phyloP scores from a whole-genome alignment of 2,329 filamentous ascomycete species.

The Dactylellina leptospora region DNA sequence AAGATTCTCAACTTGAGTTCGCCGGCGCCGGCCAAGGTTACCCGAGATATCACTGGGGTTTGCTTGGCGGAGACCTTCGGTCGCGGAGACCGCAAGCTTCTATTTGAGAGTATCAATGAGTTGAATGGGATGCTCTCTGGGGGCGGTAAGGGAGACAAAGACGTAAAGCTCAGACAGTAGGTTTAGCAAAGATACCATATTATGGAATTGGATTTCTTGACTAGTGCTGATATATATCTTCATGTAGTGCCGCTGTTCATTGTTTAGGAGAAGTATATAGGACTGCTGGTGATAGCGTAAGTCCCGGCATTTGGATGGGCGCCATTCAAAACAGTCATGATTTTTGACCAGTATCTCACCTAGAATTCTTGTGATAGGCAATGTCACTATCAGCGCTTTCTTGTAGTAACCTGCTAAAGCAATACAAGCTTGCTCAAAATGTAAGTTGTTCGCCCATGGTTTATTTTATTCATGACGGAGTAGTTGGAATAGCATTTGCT shows the following conservation, averaged over 20 bases:
- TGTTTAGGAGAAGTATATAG: conserved; percentile 90
- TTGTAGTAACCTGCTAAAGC: conserved; percentile 76
- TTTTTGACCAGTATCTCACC: conserved; percentile 53
- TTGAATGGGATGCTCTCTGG: conserved; percentile 76
- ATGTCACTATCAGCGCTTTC: conserved; percentile 75
- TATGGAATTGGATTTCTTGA: not conserved
- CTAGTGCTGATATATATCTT: conserved; percentile 2
- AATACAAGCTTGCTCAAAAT: conserved; percentile 79
- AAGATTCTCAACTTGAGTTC: conserved; percentile 85
- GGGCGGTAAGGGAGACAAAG: conserved; percentile 78
- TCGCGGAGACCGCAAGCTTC: conserved; percentile 85
- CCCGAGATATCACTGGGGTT: conserved; percentile 86
- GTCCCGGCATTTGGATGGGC: conserved; percentile 16
- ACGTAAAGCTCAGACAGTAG: conserved; percentile 77
- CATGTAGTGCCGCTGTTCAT: conserved; percentile 73
- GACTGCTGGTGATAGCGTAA: conserved; percentile 83
- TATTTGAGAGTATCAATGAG: conserved; percentile 95
- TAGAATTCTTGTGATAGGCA: conserved; percentile 54
- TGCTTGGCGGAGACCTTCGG: conserved; percentile 84
- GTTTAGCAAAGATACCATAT: conserved; percentile 11
- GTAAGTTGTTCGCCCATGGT: conserved; percentile 41
- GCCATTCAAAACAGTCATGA: conserved; percentile 33
- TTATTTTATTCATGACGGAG: not conserved
- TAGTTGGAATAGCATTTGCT: too few species aligned
- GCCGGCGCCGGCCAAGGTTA: conserved; percentile 84